These are phyloP conservation scores for Leccinum barrowsii DNA, from an alignment of 768 basidiomycete genomes.

Conservation along the genomic window DNA sequence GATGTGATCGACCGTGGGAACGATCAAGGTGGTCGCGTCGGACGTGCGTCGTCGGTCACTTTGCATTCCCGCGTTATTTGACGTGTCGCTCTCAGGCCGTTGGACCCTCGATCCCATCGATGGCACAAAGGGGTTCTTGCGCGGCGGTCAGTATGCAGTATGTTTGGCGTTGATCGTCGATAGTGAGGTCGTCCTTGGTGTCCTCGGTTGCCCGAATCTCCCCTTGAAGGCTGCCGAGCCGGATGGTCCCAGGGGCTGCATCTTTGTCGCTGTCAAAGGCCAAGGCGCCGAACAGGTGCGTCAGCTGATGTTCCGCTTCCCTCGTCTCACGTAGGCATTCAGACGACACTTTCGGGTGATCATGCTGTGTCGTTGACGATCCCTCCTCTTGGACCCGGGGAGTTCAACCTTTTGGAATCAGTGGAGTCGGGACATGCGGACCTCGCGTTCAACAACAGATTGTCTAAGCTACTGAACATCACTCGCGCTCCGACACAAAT, in stretches of 20 bases:
- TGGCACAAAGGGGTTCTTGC: constrained; percentile 90
- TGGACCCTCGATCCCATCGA: constrained; percentile 92
- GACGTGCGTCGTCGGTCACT: constrained; percentile 49
- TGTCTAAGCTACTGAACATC: constrained; percentile 65
- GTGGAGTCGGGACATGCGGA: constrained; percentile 91
- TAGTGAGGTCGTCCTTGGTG: constrained; percentile 72
- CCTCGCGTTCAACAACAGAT: constrained; percentile 76
- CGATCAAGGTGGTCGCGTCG: constrained; percentile 63
- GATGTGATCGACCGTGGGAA: constrained; percentile 86
- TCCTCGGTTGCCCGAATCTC: constrained; percentile 93
- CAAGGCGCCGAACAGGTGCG: constrained; percentile 76
- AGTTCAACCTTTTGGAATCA: constrained; percentile 79
- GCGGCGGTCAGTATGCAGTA: constrained; percentile 91
- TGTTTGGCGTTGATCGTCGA: constrained; percentile 84
- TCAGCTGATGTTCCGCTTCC: not conserved
- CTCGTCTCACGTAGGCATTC: not conserved
- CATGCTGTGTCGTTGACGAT: constrained; percentile 52
- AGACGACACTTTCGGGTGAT: constrained; percentile 54
- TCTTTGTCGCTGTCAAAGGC: constrained; percentile 85
- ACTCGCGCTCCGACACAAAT: constrained; percentile 69
- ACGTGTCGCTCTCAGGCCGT: constrained; percentile 47
- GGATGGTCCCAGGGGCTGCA: constrained; percentile 63
- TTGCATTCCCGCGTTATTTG: not conserved
- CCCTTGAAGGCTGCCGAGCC: constrained; percentile 52
- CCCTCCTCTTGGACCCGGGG: constrained; percentile 35